These are phyloP conservation scores for Lepraria neglecta DNA, from an alignment of 495 filamentous ascomycete genomes.

Conservation along the genomic window DNA sequence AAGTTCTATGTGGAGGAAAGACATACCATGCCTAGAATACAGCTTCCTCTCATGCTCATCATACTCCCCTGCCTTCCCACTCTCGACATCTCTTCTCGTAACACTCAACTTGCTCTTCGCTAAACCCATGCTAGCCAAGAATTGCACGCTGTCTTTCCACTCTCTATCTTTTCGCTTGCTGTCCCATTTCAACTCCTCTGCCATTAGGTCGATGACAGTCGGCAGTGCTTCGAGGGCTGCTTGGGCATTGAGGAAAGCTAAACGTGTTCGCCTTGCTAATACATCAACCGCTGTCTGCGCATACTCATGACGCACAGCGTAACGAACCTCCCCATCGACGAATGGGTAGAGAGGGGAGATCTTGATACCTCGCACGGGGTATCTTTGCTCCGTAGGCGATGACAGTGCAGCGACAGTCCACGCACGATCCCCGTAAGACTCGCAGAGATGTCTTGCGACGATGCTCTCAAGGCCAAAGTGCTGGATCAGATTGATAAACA, in stretches of 20 bases:
- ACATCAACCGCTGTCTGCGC: constrained; percentile 92
- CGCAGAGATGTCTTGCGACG: constrained; percentile 83
- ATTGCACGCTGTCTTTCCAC: constrained; percentile 75
- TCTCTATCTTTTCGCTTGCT: constrained; percentile 66
- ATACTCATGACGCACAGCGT: constrained; percentile 85
- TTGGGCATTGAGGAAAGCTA: constrained; percentile 94
- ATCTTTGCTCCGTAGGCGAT: constrained; percentile 71
- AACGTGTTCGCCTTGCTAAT: constrained; percentile 74
- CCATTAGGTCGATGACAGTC: constrained; percentile 87
- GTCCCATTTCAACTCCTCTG: constrained; percentile 79
- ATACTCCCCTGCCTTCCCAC: constrained; percentile 62
- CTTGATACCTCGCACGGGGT: constrained; percentile 80
- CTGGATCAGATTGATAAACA: constrained; percentile 98
- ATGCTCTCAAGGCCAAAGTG: constrained; percentile 95
- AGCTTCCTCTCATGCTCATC: constrained; percentile 63
- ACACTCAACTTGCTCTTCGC: constrained; percentile 65
- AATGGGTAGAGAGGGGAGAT: constrained; percentile 84
- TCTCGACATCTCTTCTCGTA: constrained; percentile 71
- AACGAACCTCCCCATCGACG: constrained; percentile 92
- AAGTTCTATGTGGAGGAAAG: background rate
- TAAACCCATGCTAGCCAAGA: constrained; percentile 81
- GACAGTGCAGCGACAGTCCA: constrained; percentile 91
- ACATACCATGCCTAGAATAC: constrained; percentile 64
- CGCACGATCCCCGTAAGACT: constrained; percentile 89
- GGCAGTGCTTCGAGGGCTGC: constrained; percentile 89